Evolutionary conservation across 1,284 basidiomycete species (phyloP), one percentile per base, ranked within the genome.

Genomic region (Coriolopsis trogii): DNA sequence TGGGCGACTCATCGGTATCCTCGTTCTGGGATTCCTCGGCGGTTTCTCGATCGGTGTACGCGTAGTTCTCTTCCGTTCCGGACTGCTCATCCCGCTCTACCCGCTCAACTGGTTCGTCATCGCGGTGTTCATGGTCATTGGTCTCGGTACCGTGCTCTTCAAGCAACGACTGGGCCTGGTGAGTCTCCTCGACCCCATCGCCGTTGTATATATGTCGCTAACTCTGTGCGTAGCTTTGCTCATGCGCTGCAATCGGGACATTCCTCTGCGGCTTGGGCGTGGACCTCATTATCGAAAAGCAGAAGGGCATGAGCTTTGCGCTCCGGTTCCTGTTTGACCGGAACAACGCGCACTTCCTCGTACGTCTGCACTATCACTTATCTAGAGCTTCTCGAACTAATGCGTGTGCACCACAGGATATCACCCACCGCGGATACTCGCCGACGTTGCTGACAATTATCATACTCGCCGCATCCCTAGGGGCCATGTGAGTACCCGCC

Each of bases 271-370:
- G 63, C 26, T 72, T 87, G 3, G 84, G 76, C 16, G 59, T 81
- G 6, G 85, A 87, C 64, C 71, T 87, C 7, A 63, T 77, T 38
- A 49, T 85, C 39, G 76, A 84, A 52, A 71, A 75, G 59, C 85
- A 87, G 61, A 66, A 69, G 6, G 85, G 85, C 3, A 76, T 85
- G 74, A 83, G 84, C 59, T 70, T 76, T 18, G 85, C 85, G 0
- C 71, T 87, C 25, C 77, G 85, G 15, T 80, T 75, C 60, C 72
- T 87, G 12, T 78, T 85, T 55, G 85, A 87, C 61, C 72, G 80
- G 41, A 87, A 87, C 59, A 62, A 70, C 9, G 73, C 76, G 24
- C 85, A 87, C 67, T 65, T 73, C 46, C 70, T 76, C 49, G 85
- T 86, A 58, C 49, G 81, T 73, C 31, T 13, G 9, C 40, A 3